phyloP scores from a whole-genome alignment of 1,284 basidiomycete genomes.

The Rhodotorula sp. region DNA sequence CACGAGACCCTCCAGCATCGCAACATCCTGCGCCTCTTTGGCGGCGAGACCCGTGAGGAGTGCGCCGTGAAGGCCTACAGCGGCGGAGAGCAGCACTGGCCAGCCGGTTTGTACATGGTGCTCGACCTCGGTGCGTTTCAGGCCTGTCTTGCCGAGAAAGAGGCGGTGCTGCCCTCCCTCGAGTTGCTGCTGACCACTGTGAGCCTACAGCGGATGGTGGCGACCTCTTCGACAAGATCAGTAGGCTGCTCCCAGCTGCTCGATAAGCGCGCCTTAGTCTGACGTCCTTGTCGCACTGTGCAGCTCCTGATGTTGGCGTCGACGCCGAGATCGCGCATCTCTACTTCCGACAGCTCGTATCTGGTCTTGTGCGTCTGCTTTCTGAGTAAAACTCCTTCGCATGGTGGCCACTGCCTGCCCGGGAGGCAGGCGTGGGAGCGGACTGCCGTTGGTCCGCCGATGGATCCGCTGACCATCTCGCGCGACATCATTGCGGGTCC shows the following conservation, averaged over 20 bases:
- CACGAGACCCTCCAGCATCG: conserved; percentile 78
- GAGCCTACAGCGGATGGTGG: conserved; percentile 75
- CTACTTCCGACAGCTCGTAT: conserved; percentile 86
- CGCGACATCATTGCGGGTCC: conserved; percentile 49
- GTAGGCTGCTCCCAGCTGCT: conserved; percentile 53
- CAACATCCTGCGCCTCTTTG: conserved; percentile 78
- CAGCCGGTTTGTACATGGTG: conserved; percentile 86
- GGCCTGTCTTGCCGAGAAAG: background rate
- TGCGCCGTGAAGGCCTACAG: conserved; percentile 7
- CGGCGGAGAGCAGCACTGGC: conserved; percentile 53
- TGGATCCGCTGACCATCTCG: background rate
- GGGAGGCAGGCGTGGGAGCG: too few relatives aligned
- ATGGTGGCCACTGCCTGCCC: background rate
- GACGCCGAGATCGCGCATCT: conserved; percentile 84
- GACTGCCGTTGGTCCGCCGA: too few relatives aligned
- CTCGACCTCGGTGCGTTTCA: conserved; percentile 61
- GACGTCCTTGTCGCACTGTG: too few relatives aligned
- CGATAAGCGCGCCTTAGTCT: too few relatives aligned
- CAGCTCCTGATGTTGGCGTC: conserved; percentile 83
- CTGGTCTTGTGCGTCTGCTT: conserved; percentile 60
- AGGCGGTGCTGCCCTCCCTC: background rate
- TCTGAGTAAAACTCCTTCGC: too few relatives aligned
- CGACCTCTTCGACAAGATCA: conserved; percentile 97
- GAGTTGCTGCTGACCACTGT: too few relatives aligned
- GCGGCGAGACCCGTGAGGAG: conserved; percentile 64